phyloP scores from a whole-genome alignment of 2,329 filamentous ascomycete species.

The Chaetomium sp. region DNA sequence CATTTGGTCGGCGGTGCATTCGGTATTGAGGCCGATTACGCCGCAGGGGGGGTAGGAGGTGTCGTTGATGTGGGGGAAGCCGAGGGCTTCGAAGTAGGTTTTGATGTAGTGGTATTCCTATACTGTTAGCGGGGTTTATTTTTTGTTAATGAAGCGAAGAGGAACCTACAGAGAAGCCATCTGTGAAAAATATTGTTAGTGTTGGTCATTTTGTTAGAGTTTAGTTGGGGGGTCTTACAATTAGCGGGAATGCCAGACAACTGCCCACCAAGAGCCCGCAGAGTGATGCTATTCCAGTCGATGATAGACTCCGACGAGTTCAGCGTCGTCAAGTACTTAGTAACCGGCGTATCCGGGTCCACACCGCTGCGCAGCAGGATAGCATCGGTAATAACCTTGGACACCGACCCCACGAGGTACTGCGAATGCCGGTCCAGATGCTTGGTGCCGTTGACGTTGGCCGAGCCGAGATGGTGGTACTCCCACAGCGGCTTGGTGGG shows the following conservation, averaged over 20 bases:
- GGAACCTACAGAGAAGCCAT: slow-evolving; percentile 2
- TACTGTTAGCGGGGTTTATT: not conserved
- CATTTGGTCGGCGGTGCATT: not conserved
- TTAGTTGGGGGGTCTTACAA: not conserved
- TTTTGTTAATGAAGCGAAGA: not conserved
- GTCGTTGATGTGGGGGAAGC: slow-evolving; percentile 1
- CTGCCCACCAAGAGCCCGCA: not conserved
- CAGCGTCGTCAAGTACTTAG: not conserved
- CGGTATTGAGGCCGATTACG: not conserved
- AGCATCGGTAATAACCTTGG: slow-evolving; percentile 2
- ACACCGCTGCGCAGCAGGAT: not conserved
- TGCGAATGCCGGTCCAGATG: not conserved
- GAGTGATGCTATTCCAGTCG: not conserved
- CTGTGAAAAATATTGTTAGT: not conserved
- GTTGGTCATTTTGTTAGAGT: not conserved
- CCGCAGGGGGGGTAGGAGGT: not conserved
- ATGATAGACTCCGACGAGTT: not conserved
- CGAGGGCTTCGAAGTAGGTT: not conserved
- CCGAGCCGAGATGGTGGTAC: not conserved
- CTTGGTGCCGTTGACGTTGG: slow-evolving; percentile 3
- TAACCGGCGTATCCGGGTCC: not conserved
- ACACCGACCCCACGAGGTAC: not conserved
- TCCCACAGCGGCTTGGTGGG: not conserved
- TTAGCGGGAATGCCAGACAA: not conserved
- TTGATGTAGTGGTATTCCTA: slow-evolving; percentile 5